phyloP scores from a whole-genome alignment of 495 filamentous ascomycete species.

The Podospora conica region DNA sequence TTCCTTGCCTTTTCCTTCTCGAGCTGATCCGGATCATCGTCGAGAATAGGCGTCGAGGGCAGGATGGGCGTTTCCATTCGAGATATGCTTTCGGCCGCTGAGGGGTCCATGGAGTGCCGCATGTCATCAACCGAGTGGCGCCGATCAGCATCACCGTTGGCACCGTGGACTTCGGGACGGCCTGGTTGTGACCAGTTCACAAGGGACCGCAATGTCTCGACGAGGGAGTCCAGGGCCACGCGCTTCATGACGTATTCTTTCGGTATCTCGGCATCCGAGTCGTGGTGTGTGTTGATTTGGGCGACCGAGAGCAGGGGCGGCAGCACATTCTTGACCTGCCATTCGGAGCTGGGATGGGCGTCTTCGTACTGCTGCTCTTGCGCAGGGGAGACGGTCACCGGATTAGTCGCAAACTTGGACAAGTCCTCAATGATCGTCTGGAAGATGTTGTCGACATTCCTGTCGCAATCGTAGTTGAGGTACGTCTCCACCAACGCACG shows the following conservation, averaged over 20 bases:
- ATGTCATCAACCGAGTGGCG: constrained; percentile 65
- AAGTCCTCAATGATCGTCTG: constrained; percentile 92
- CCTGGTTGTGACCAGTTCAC: constrained; percentile 88
- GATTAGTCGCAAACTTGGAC: constrained; percentile 70
- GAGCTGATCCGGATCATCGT: constrained; percentile 86
- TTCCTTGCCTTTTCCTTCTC: constrained; percentile 92
- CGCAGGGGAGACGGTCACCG: constrained; percentile 61
- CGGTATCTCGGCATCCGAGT: constrained; percentile 63
- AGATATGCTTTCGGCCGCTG: constrained; percentile 41
- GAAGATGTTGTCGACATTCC: constrained; percentile 93
- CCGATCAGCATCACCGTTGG: constrained; percentile 46
- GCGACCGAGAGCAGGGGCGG: constrained; percentile 80
- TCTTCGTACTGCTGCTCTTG: constrained; percentile 87
- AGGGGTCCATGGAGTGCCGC: constrained; percentile 75
- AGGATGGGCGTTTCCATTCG: constrained; percentile 57
- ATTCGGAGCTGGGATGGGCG: constrained; percentile 65
- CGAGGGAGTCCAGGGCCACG: constrained; percentile 77
- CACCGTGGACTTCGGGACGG: constrained; percentile 52
- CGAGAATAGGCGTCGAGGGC: constrained; percentile 66
- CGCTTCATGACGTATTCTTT: constrained; percentile 84
- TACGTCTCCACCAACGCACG: constrained; percentile 91
- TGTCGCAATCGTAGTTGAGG: constrained; percentile 97
- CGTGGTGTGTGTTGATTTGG: constrained; percentile 54
- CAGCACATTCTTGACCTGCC: constrained; percentile 76
- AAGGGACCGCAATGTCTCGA: constrained; percentile 80